Evolutionary conservation across 306 rosid species (phyloP).

Genomic region (Quillaja saponaria): DNA sequence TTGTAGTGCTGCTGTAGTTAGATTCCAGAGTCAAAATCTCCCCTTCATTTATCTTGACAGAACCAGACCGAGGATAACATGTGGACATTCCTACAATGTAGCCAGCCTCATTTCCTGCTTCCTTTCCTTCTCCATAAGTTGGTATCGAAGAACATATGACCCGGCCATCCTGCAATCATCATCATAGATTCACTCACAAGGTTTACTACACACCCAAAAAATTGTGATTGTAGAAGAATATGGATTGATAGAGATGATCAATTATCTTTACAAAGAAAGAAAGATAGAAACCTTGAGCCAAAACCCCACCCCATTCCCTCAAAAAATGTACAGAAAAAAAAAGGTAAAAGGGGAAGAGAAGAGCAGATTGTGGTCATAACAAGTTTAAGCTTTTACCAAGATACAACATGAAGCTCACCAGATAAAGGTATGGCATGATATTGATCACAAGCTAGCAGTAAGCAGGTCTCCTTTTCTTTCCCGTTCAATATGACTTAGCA

Average conservation of each 20-base stretch:
- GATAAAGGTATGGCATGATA: too few relatives aligned
- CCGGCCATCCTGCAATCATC: conserved; percentile 45
- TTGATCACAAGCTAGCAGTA: not conserved
- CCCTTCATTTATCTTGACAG: conserved; percentile 43
- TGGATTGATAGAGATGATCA: too few relatives aligned
- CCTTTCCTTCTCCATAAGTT: conserved; percentile 51
- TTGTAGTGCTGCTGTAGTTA: conserved; percentile 28
- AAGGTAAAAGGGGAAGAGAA: not conserved
- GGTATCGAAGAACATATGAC: conserved; percentile 50
- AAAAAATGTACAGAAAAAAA: too few relatives aligned
- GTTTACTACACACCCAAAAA: not conserved
- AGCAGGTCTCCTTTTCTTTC: not conserved
- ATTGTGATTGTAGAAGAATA: too few relatives aligned
- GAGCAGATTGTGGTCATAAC: not conserved
- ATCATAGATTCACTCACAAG: not conserved
- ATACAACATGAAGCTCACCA: not conserved
- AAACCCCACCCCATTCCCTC: too few relatives aligned
- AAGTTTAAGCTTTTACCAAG: not conserved
- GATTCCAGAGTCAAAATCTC: conserved; percentile 43
- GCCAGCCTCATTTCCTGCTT: conserved; percentile 54
- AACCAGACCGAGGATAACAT: conserved; percentile 52
- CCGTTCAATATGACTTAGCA: too few relatives aligned
- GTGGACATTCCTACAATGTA: conserved; percentile 60
- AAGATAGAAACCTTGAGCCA: not conserved
- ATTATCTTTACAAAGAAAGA: too few relatives aligned